Conservation (phyloP, 768 basidiomycete genomes). For the Tremella mesenterica region DNA sequence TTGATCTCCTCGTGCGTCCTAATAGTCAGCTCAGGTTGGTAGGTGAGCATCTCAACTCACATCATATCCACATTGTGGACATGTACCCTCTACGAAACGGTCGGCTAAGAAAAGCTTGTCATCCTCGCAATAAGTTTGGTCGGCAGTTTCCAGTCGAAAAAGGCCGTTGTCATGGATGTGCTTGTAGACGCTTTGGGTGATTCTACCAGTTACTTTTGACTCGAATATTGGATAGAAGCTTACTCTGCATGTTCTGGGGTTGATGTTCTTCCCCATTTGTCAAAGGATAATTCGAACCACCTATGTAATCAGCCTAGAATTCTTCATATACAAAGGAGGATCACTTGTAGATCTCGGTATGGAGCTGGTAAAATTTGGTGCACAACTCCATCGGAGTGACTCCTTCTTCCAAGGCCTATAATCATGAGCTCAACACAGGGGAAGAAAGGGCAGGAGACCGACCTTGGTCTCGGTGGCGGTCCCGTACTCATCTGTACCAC, state of each 20-base stretch:
- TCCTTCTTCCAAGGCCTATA: slow-evolving; percentile 42
- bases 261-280: slow-evolving; percentile 92
- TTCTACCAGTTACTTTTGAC: slow-evolving; percentile 50
- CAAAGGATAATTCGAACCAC: slow-evolving; percentile 97
- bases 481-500: slow-evolving; percentile 99
- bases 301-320: slow-evolving; percentile 21
- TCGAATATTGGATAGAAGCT: slow-evolving; percentile 18
- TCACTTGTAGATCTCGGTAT: slow-evolving; percentile 79
- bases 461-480: slow-evolving; percentile 98
- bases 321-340: not conserved
- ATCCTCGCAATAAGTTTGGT: slow-evolving; percentile 91
- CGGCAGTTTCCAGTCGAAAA: slow-evolving; percentile 72
- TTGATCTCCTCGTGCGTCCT: slow-evolving; percentile 97
- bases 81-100: slow-evolving; percentile 95
- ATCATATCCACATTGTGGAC: slow-evolving; percentile 83
- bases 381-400: slow-evolving; percentile 52
- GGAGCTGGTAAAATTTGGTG: slow-evolving; percentile 80
- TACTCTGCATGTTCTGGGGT: slow-evolving; percentile 82
- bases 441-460: slow-evolving; percentile 5
- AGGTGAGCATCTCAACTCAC: slow-evolving; percentile 46
- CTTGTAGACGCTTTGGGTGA: slow-evolving; percentile 79
- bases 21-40: not conserved
- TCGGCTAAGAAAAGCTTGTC: slow-evolving; percentile 89
- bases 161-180: slow-evolving; percentile 70
- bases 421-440: slow-evolving; percentile 1